Evolutionary conservation across 129 eudicot species (phyloP), one percentile per base, ranked within the genome.

Genomic region (Lactuca sativa): DNA sequence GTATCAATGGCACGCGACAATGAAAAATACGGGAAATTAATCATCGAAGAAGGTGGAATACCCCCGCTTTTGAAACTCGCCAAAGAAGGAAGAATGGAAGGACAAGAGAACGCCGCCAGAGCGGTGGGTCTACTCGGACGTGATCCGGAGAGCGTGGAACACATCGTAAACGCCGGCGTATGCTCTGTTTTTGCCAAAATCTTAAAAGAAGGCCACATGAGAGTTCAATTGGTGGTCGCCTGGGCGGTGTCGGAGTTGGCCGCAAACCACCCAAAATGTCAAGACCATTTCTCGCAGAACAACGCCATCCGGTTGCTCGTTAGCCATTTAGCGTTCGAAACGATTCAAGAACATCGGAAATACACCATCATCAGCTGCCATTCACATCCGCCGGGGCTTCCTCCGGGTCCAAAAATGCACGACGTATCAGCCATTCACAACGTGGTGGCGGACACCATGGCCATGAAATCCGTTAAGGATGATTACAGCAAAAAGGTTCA

Each of bases 41-140:
- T 86, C 17, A 80, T 86, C 37, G 92, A 86, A 72, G 92, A 86
- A 69, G 92, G 92, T 9, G 92, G 88, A 0, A 80, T 86, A 6
- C 80, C 73, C 0, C 88, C 92, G 1, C 71, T 86, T 68, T 16
- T 86, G 49, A 75, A 73, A 25, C 68, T 86, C 30, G 84, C 75
- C 0, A 86, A 86, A 53, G 92, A 86, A 72, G 92, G 92, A 7
- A 71, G 73, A 21, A 43, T 68, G 14, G 87, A 82, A 30, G 90
- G 90, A 12, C 90, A 82, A 9, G 87, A 86, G 74, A 80, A 80
- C 64, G 91, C 88, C 14, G 91, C 83, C 0, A 66, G 91, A 12
- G 85, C 85, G 5, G 77, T 86, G 9, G 91, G 91, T 18, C 52
- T 86, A 7, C 65, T 86, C 4, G 91, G 91, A 1, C 81, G 83